phyloP scores from a whole-genome alignment of 1,284 basidiomycete species.

The Fomitopsis palustris region DNA sequence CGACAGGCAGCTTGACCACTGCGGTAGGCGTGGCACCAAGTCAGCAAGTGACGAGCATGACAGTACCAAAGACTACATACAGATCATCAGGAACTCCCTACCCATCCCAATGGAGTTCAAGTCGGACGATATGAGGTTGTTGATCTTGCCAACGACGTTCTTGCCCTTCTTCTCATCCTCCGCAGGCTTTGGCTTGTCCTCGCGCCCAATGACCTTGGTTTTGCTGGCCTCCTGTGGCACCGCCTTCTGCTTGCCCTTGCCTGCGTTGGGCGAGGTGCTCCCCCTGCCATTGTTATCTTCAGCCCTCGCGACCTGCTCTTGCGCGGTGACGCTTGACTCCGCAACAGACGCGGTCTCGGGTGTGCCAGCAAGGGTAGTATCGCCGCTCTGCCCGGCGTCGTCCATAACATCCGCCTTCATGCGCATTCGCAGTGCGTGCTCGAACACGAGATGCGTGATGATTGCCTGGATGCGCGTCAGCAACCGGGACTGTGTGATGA shows the following conservation, averaged over 20 bases:
- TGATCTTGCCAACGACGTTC: constrained; percentile 48
- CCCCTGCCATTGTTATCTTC: constrained; percentile 8
- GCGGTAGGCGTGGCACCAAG: constrained; percentile 2
- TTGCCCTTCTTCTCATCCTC: constrained; percentile 24
- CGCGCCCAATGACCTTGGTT: constrained; percentile 17
- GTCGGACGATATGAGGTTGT: constrained; percentile 37
- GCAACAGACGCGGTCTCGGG: constrained; percentile 25
- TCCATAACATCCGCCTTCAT: constrained; percentile 34
- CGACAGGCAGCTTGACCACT: constrained; percentile 31
- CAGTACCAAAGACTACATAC: constrained; percentile 7
- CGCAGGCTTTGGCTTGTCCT: constrained; percentile 4
- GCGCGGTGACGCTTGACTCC: constrained; percentile 9
- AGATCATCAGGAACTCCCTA: constrained; percentile 29
- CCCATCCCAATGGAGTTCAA: constrained; percentile 30
- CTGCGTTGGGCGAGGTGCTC: constrained; percentile 4
- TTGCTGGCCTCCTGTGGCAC: constrained; percentile 5
- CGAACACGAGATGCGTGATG: constrained; percentile 55
- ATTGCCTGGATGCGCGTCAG: constrained; percentile 45
- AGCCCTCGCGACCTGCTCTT: constrained; percentile 11
- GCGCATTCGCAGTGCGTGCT: constrained; percentile 53
- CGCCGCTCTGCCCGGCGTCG: constrained; percentile 1
- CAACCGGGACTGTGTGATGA: constrained; percentile 23
- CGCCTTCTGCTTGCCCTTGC: constrained; percentile 11
- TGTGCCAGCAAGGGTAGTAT: constrained; percentile 19
- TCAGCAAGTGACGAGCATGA: not conserved